Evolutionary conservation across 176 grass and related monocot species (phyloP).

Genomic region (Lolium rigidum): DNA sequence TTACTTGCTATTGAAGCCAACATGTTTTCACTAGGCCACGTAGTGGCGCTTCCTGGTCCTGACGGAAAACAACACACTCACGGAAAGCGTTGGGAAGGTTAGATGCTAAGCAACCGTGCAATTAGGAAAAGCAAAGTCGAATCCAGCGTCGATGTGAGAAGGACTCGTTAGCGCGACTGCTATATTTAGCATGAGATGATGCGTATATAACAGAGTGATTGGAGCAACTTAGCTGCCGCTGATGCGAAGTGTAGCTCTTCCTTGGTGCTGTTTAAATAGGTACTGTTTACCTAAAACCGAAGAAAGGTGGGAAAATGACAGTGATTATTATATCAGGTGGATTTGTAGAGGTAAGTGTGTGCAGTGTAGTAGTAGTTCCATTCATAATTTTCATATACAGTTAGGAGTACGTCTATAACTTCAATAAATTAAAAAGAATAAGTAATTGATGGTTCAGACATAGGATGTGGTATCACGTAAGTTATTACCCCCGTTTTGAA

Average conservation of each 20-base stretch:
- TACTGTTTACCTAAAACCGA: constrained; percentile 45
- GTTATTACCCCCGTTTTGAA: too few relatives aligned
- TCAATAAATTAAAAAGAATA: too few relatives aligned
- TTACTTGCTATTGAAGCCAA: neutral
- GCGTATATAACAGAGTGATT: constrained; percentile 7
- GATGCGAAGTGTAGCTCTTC: constrained; percentile 1
- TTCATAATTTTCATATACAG: neutral
- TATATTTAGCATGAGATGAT: constrained; percentile 24
- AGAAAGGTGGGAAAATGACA: constrained; percentile 44
- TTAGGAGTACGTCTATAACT: too few relatives aligned
- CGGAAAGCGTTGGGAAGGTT: constrained; percentile 55
- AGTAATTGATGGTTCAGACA: too few relatives aligned
- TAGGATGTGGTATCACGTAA: too few relatives aligned
- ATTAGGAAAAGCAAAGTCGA: constrained; percentile 49
- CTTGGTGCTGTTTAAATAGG: constrained; percentile 27
- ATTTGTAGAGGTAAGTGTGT: neutral
- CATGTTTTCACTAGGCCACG: constrained; percentile 34
- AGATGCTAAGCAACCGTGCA: constrained; percentile 54
- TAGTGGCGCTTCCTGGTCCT: constrained; percentile 38
- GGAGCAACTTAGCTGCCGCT: neutral
- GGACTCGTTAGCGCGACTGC: constrained; percentile 51
- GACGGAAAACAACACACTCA: constrained; percentile 20
- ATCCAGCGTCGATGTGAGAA: constrained; percentile 33
- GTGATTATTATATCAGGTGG: neutral
- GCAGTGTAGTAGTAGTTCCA: neutral